Conservation (phyloP, 164 flowering plant species). For the Dillenia suffruticosa region DNA sequence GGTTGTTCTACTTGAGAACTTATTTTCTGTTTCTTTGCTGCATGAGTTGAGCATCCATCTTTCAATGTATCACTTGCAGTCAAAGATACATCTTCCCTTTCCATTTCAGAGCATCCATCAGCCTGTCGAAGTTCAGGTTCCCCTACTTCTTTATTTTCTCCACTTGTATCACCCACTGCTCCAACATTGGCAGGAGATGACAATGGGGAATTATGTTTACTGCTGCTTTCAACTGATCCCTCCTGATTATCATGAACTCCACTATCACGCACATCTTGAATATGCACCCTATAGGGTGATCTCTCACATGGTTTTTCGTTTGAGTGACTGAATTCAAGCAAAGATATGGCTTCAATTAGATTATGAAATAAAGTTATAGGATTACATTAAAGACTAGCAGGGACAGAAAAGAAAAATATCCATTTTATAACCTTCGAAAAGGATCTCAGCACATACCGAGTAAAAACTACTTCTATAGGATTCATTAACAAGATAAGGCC, state of each 20-base stretch:
- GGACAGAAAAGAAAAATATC: no score
- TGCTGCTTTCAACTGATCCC: conserved; percentile 43
- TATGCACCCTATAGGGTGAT: conserved; percentile 32
- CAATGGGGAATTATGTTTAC: conserved; percentile 26
- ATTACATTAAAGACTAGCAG: no score
- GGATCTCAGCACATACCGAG: no score
- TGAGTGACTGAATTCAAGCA: conserved; percentile 32
- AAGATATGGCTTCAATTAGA: background rate
- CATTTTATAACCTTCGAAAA: no score
- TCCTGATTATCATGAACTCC: conserved; percentile 34
- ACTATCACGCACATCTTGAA: conserved; percentile 25
- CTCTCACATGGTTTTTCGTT: conserved; percentile 35
- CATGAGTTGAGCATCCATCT: conserved; percentile 24
- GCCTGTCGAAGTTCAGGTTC: conserved; percentile 26
- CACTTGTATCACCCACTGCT: conserved; percentile 39
- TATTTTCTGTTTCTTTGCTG: conserved; percentile 42
- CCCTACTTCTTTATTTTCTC: conserved; percentile 32
- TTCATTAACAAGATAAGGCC: no score
- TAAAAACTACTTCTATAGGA: no score
- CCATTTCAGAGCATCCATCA: conserved; percentile 33
- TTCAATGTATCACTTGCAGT: conserved; percentile 24
- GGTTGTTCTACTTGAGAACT: conserved; percentile 52
- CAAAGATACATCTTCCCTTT: conserved; percentile 36
- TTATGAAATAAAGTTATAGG: no score
- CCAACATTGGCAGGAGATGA: conserved; percentile 36